Evolutionary conservation across 2,329 filamentous ascomycete genomes (phyloP), one percentile per base, ranked within the genome.

Genomic region (Chaetothyriales sp.): DNA sequence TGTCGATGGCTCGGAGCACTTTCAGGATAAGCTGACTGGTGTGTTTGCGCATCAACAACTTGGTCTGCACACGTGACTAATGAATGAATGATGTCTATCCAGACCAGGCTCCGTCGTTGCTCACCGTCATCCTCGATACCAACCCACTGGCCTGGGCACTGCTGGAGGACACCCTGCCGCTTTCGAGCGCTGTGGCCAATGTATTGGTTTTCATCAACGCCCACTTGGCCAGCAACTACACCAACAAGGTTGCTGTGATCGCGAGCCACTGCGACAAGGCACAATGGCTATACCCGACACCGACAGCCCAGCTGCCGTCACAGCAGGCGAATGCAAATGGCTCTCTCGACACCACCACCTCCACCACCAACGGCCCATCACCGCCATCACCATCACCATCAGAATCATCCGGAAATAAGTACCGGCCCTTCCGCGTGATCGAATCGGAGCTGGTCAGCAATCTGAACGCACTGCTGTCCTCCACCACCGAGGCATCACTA

Each of bases 121-220:
- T 95, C 49, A 85, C 88, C 60, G 83, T 98, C 63, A 77, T 98
- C 63, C 78, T 98, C 71, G 92, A 98, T 72, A 95, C 90, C 22
- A 98, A 98, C 66, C 92, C 92, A 2, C 85, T 89, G 61, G 89
- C 92, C 61, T 95, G 92, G 92, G 82, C 86, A 5, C 76, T 86
- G 54, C 78, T 97, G 45, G 75, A 82, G 55, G 70, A 80, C 52
- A 79, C 78, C 29, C 81, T 97, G 6, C 81, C 90, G 25, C 78
- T 98, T 55, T 86, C 86, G 48, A 83, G 85, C 63, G 88, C 88
- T 55, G 75, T 98, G 54, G 87, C 90, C 56, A 85, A 90, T 69
- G 78, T 97, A 57, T 83, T 97, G 63, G 84, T 98, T 72, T 97
- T 95, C 71, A 83, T 95, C 71, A 97, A 98, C 68, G 88, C 90